Base-by-base conservation (phyloP, 371 early-diverging fungal species). In the Lichtheimia ornata region DNA sequence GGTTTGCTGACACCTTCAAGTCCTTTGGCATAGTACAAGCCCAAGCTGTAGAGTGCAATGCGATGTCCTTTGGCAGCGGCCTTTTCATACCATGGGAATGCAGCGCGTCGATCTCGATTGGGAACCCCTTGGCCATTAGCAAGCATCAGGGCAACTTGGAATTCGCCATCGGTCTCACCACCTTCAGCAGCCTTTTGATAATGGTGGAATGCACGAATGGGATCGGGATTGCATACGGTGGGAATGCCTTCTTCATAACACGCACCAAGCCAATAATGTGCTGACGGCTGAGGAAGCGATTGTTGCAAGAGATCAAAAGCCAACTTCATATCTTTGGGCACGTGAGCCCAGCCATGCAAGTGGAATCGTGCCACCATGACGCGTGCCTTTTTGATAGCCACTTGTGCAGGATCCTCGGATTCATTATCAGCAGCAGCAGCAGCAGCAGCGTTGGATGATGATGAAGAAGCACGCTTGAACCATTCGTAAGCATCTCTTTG, bases 81-180 rank as follows among this genome's bases (percentile, higher is more conserved):
- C 52, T 76, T 75, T 50, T 59, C 56, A 61, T 78, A 83, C 83
- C 82, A 85, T 2, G 70, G 47, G 45, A 80, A 61, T 9, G 86
- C 84, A 4, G 30, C 54, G 24, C 43, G 6, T n/a, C 64, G 63
- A 64, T 84, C 73, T 18, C 63, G 68, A 25, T 61, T 65, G 0
- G 58, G 45, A 14, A 76, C 74, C 22, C 84, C 83, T 50, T 54
- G 59, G 9, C 84, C 84, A 45, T 83, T 68, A 15, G 72, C 61
- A 25, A 73, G 67, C 73, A 73, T 70, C 0, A 64, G 64, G 4
- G 64, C 72, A 45, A 72, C 72, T 62, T 72, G 72, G 40, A 68
- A 72, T 50, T 72, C 63, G 18, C 59, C 72, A 59, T 72, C 72
- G 14, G 56, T 15, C 44, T 72, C 66, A 40, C 66, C 69, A 11